Evolutionary conservation across 2,329 filamentous ascomycete genomes (phyloP).

Genomic region (Akanthomyces uredinophilus): DNA sequence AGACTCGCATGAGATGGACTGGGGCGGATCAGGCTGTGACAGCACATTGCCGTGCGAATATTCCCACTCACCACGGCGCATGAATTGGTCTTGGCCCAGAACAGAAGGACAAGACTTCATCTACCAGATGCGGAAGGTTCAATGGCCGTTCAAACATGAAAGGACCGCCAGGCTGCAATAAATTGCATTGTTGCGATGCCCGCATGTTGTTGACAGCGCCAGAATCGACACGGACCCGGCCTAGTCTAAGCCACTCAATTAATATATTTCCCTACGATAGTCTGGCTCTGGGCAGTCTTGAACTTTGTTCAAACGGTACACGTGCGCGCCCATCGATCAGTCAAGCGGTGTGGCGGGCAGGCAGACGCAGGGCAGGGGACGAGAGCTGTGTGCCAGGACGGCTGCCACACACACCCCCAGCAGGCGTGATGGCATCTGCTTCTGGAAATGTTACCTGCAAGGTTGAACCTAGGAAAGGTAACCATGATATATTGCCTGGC

Average conservation of each 20-base stretch:
- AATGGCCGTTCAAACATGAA: background rate
- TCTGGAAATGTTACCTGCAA: slow-evolving; percentile 11
- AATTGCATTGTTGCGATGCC: slow-evolving; percentile 2
- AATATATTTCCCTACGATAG: background rate
- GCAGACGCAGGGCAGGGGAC: background rate
- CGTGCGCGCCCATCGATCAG: slow-evolving; percentile 11
- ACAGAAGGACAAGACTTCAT: background rate
- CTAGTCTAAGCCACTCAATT: slow-evolving; percentile 3
- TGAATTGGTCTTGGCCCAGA: background rate
- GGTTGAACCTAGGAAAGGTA: slow-evolving; percentile 1
- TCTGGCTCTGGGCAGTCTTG: background rate
- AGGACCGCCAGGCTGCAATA: background rate
- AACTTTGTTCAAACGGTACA: slow-evolving; percentile 1
- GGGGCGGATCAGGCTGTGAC: background rate
- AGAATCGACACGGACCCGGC: background rate
- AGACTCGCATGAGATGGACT: background rate
- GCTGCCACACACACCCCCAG: background rate
- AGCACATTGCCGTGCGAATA: background rate
- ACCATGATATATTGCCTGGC: slow-evolving; percentile 11
- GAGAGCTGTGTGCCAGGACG: background rate
- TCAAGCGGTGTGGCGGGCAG: slow-evolving; percentile 13
- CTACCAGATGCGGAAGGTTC: slow-evolving; percentile 7
- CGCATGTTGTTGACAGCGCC: slow-evolving; percentile 1
- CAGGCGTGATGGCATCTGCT: background rate
- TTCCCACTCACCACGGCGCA: background rate